phyloP scores from a whole-genome alignment of 768 basidiomycete species.

The Strobilomyces echinocephalus region DNA sequence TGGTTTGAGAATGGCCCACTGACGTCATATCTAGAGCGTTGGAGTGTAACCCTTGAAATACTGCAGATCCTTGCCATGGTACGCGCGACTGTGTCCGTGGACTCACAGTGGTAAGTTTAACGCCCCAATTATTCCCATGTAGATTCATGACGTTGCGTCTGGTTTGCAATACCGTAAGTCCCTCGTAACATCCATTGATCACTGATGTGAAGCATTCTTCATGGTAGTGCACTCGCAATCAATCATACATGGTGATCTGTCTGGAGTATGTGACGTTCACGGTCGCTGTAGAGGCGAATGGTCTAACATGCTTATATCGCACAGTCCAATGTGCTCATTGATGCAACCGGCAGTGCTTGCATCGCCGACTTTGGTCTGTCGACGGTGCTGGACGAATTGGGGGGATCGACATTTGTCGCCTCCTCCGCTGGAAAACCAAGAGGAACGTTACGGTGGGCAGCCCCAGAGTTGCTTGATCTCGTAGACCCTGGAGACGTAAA shows the following conservation, averaged over 20 bases:
- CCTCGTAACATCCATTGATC: background rate
- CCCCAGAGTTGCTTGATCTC: conserved; percentile 34
- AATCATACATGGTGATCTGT: background rate
- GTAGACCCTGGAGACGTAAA: conserved; percentile 8
- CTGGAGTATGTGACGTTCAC: background rate
- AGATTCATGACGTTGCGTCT: background rate
- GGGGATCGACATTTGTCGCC: background rate
- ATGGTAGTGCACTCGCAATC: background rate
- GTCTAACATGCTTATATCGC: background rate
- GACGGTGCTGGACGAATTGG: background rate
- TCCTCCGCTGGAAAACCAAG: background rate
- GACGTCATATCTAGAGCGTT: background rate
- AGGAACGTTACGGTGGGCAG: conserved; percentile 38
- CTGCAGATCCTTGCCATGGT: background rate
- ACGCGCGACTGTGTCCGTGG: background rate
- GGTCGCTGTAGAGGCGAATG: too few species aligned
- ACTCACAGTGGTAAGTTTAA: background rate
- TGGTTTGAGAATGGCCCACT: background rate
- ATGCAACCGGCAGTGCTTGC: background rate
- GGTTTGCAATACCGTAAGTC: background rate
- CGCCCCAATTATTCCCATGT: background rate
- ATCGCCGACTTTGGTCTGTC: background rate
- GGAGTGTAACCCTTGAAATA: background rate
- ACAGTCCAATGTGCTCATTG: conserved; percentile 1
- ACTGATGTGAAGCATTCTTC: background rate